phyloP scores from a whole-genome alignment of 2,329 filamentous ascomycete species.

The Aspergillus calidoustus region DNA sequence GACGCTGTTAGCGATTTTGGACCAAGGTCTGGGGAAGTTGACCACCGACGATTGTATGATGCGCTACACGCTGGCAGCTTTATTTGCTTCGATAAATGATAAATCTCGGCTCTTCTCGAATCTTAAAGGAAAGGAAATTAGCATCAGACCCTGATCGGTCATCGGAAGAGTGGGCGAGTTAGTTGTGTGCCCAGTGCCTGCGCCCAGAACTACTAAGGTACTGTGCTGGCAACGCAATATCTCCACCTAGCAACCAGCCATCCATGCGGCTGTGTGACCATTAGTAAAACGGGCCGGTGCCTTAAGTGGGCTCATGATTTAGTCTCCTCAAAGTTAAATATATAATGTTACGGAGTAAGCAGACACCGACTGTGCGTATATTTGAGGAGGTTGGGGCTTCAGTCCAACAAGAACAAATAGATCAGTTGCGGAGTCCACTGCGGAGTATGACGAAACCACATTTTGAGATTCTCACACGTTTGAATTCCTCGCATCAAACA shows the following conservation, averaged over 20 bases:
- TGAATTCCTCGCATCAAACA: background rate
- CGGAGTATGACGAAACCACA: background rate
- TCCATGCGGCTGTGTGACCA: constrained; percentile 10
- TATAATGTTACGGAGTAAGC: background rate
- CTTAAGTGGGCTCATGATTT: background rate
- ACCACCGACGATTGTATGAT: background rate
- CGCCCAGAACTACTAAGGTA: constrained; percentile 5
- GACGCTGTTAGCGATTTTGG: constrained; percentile 5
- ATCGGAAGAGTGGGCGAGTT: background rate
- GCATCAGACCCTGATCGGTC: constrained; percentile 9
- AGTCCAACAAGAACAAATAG: background rate
- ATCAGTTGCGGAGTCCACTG: background rate
- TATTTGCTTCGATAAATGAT: background rate
- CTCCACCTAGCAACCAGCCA: constrained; percentile 40
- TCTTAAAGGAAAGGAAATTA: background rate
- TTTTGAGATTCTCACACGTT: background rate
- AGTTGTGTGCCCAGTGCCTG: constrained; percentile 1
- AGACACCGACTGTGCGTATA: background rate
- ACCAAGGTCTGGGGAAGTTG: background rate
- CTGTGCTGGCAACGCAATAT: constrained; percentile 26
- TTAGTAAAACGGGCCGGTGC: background rate
- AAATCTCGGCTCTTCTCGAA: background rate
- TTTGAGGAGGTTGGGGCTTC: background rate
- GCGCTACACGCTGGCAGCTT: background rate
- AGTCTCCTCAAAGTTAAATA: background rate